Conservation (phyloP, 1,284 basidiomycete genomes). For the Naganishia sp. region DNA sequence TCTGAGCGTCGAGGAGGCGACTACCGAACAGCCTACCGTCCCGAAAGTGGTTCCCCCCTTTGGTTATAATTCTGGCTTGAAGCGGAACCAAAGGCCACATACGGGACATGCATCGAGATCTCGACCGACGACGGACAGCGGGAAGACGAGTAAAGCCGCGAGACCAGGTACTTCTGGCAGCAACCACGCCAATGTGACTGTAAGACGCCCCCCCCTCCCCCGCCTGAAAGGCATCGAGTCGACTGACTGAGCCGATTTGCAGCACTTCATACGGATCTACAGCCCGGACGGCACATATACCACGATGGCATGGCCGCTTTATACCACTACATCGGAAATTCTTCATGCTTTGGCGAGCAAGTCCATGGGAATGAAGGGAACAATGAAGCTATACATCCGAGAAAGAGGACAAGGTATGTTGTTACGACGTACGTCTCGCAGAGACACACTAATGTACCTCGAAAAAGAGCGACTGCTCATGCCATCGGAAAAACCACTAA, state of each 20-base stretch:
- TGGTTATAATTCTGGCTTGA: conserved; percentile 40
- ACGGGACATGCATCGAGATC: conserved; percentile 7
- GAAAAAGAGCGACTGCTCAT: conserved; percentile 73
- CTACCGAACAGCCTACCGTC: conserved; percentile 12
- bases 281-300: conserved; percentile 73
- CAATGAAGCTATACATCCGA: conserved; percentile 76
- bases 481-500: conserved; percentile 78
- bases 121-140: conserved; percentile 9
- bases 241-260: background rate
- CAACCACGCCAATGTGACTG: conserved; percentile 29
- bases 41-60: conserved; percentile 42
- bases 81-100: conserved; percentile 29
- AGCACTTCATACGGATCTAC: conserved; percentile 70
- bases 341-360: conserved; percentile 66
- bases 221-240: background rate
- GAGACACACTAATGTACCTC: background rate
- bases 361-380: conserved; percentile 55
- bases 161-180: conserved; percentile 43
- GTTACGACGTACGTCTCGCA: background rate
- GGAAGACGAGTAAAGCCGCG: conserved; percentile 30
- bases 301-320: conserved; percentile 66
- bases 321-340: conserved; percentile 71
- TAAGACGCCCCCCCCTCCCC: background rate
- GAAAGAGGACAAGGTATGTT: conserved; percentile 76
- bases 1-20: conserved; percentile 33